A percentile compares a stretch with the other conserved stretches of the same genome.
Conservation (phyloP, 2,329 filamentous ascomycete genomes). For the Talaromyces sp. region DNA sequence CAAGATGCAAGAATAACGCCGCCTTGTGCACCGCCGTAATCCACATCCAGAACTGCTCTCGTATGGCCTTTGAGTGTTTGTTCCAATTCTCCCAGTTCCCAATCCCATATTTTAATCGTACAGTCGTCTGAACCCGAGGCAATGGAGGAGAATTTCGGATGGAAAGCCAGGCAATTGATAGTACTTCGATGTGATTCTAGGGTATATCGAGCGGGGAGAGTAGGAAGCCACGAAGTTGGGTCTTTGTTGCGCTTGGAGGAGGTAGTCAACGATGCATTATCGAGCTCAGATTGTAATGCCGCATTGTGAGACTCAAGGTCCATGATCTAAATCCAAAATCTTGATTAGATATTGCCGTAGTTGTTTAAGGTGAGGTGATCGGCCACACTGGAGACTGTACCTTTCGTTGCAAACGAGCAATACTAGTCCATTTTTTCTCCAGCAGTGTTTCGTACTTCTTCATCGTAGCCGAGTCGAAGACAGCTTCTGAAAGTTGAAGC, state of each 20-base stretch:
- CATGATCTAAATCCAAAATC: conserved; percentile 63
- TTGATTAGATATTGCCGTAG: conserved; percentile 10
- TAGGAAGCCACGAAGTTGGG: conserved; percentile 80
- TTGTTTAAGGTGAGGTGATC: not conserved
- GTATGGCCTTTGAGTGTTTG: conserved; percentile 89
- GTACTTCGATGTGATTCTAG: conserved; percentile 76
- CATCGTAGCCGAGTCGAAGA: conserved; percentile 71
- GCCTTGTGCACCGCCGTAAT: conserved; percentile 80
- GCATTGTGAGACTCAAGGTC: conserved; percentile 76
- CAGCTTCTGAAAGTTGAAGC: conserved; percentile 53
- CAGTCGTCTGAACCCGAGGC: conserved; percentile 88
- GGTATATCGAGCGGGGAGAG: conserved; percentile 71
- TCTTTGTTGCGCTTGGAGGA: conserved; percentile 77
- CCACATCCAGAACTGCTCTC: conserved; percentile 78
- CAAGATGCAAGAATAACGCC: conserved; percentile 76
- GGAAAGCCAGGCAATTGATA: conserved; percentile 85
- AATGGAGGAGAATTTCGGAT: conserved; percentile 83
- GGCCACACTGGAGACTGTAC: conserved; percentile 35
- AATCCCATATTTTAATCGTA: conserved; percentile 97
- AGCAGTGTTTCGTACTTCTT: conserved; percentile 93
- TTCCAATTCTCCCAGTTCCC: conserved; percentile 87
- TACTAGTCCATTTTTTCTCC: conserved; percentile 98
- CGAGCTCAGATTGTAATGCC: conserved; percentile 73
- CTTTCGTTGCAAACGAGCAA: conserved; percentile 94
- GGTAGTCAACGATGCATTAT: conserved; percentile 74